Conservation (phyloP, 2,329 filamentous ascomycete species). For the Aspergillus proliferans region DNA sequence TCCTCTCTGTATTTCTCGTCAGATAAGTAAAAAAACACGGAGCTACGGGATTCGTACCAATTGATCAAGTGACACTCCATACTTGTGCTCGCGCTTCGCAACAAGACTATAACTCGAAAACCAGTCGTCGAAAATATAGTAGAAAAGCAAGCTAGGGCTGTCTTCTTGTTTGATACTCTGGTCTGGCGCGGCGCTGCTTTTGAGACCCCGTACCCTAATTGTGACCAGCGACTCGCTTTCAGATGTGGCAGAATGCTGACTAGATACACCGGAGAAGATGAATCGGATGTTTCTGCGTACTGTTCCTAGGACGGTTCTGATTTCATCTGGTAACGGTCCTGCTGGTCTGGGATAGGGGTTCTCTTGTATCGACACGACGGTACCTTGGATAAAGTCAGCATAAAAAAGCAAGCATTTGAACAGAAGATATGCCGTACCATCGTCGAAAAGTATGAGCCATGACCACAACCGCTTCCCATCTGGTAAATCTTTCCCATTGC, state of each 20-base stretch:
- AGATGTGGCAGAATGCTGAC: slow-evolving; percentile 41
- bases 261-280: slow-evolving; percentile 57
- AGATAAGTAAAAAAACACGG: neutral
- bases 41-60: slow-evolving; percentile 34
- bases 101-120: slow-evolving; percentile 57
- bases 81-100: slow-evolving; percentile 50
- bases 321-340: slow-evolving; percentile 20
- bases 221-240: slow-evolving; percentile 48
- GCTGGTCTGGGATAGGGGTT: slow-evolving; percentile 46
- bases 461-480: slow-evolving; percentile 58
- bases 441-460: slow-evolving; percentile 64
- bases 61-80: slow-evolving; percentile 43
- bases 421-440: slow-evolving; percentile 40
- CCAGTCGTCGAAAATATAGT: slow-evolving; percentile 65
- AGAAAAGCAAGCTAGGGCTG: slow-evolving; percentile 57
- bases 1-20: slow-evolving; percentile 32
- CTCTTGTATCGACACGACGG: slow-evolving; percentile 65
- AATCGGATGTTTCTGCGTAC: slow-evolving; percentile 54
- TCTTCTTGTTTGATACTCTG: slow-evolving; percentile 41
- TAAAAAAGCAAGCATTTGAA: neutral
- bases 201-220: slow-evolving; percentile 36
- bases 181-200: slow-evolving; percentile 21
- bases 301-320: slow-evolving; percentile 25
- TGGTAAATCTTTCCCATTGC: slow-evolving; percentile 32
- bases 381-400: slow-evolving; percentile 42